Base-by-base conservation (phyloP, 345 rosid genomes). In the Citrus hindsii region DNA sequence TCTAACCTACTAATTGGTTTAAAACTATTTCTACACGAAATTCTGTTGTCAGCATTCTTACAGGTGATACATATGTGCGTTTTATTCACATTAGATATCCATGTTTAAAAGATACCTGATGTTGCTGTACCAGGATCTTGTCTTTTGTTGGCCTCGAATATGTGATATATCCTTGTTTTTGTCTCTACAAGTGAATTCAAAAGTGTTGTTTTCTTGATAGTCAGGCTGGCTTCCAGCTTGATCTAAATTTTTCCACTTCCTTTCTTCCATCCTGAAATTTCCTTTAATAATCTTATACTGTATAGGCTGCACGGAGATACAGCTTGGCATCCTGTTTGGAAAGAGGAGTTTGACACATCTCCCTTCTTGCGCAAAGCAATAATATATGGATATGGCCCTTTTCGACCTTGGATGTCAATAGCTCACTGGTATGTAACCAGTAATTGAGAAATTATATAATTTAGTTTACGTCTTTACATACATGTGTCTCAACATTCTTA, bases 381-480 rank as follows among this genome's bases (percentile, higher is more conserved):
- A 71, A 85, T 90, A 40, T 87, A 73, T 71, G 99, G 94, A 72
- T 93, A 93, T 79, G 99, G 98, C 18, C 98, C 98, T n/a, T 82
- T 93, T 74, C 84, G 98, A 71, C 92, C 99, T 76, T 95, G 93
- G 99, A 89, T 95, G 94, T 95, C 99, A 71, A 91, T 95, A 83
- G 97, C 85, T 88, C 98, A 93, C 76, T 93, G 98, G 99, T 93
- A 85, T 40, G 38, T 67, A 67, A 35, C 73, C 33, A 38, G 56
- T 19, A 9, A 25, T 37, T 25, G 55, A 38, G 7, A 32, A 48
- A n/a, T 64, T 51, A 48, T 65, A 32, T 42, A 62, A 27, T 37
- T 46, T 58, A 61, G 10, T 77, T 35, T 56, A 61, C 35, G 16
- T 60, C 16, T 79, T 35, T 48, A 62, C 24, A 21, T 60, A 5